phyloP scores from a whole-genome alignment of 352 stramenopile species.

The Globisporangium orthogonon region DNA sequence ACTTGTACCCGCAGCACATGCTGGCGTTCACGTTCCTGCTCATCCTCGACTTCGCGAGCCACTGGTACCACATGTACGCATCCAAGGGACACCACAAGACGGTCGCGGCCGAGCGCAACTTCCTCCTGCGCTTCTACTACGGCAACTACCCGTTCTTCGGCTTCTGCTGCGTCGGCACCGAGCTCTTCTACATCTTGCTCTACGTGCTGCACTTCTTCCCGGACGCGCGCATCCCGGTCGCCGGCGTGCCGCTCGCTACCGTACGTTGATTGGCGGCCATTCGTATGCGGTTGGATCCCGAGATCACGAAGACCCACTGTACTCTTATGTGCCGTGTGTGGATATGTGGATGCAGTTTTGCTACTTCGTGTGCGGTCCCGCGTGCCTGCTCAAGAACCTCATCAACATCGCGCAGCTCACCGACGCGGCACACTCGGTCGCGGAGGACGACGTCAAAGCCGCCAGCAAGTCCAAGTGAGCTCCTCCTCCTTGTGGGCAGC shows the following conservation, averaged over 20 bases:
- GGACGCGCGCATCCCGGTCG: conserved; percentile 42
- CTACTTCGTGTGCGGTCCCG: conserved; percentile 87
- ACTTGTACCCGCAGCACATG: conserved; percentile 86
- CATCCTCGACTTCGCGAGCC: conserved; percentile 95
- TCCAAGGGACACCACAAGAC: conserved; percentile 94
- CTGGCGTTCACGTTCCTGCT: conserved; percentile 87
- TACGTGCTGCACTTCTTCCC: conserved; percentile 88
- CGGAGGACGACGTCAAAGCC: conserved; percentile 43
- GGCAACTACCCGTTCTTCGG: conserved; percentile 90
- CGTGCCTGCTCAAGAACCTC: conserved; percentile 90
- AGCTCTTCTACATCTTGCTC: conserved; percentile 90
- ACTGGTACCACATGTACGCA: conserved; percentile 98
- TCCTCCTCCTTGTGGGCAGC: too few species aligned
- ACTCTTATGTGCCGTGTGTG: neutral
- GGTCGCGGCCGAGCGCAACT: conserved; percentile 88
- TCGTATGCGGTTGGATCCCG: neutral
- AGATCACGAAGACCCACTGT: conserved; percentile 8
- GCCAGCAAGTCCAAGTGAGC: conserved; percentile 57
- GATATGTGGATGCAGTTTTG: conserved; percentile 38
- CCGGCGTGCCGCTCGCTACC: conserved; percentile 49
- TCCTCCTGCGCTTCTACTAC: conserved; percentile 94
- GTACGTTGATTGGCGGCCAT: conserved; percentile 16
- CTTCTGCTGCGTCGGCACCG: conserved; percentile 90
- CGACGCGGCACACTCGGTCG: conserved; percentile 78
- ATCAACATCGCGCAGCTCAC: conserved; percentile 90